Evolutionary conservation across 352 stramenopile species (phyloP).

Genomic region (Aphanomyces astaci): DNA sequence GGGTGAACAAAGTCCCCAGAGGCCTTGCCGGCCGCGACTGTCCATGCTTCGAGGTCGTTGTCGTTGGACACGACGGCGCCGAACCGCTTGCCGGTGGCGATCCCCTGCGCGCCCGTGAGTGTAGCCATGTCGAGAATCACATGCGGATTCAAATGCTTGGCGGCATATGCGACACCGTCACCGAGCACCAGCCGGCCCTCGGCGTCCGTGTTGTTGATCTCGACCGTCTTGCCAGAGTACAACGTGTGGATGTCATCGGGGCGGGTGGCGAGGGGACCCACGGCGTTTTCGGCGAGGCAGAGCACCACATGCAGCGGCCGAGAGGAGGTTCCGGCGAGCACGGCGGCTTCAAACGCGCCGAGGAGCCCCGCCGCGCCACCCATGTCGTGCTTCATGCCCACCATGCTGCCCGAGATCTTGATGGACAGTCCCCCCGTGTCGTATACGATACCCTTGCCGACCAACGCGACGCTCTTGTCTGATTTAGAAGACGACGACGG

Average conservation of each 20-base stretch:
- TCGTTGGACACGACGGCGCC: constrained; percentile 89
- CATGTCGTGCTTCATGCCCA: constrained; percentile 93
- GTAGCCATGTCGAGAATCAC: constrained; percentile 96
- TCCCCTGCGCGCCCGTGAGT: constrained; percentile 90
- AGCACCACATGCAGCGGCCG: constrained; percentile 83
- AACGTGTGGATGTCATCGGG: constrained; percentile 92
- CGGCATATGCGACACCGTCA: constrained; percentile 90
- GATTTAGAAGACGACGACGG: constrained; percentile 28
- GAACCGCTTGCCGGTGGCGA: constrained; percentile 88
- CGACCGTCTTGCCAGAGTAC: constrained; percentile 93
- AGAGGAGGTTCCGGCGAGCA: constrained; percentile 73
- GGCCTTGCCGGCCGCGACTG: constrained; percentile 68
- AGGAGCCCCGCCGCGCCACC: constrained; percentile 67
- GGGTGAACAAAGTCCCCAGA: constrained; percentile 90
- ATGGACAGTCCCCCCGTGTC: constrained; percentile 94
- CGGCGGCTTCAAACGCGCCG: constrained; percentile 65
- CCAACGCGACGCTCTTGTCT: constrained; percentile 63
- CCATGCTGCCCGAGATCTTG: constrained; percentile 86
- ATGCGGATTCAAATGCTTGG: constrained; percentile 83
- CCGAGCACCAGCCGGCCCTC: constrained; percentile 91
- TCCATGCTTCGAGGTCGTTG: constrained; percentile 75
- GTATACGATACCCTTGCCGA: constrained; percentile 96
- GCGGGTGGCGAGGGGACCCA: constrained; percentile 79
- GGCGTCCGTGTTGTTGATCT: constrained; percentile 97
- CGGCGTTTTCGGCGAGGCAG: constrained; percentile 92